A percentile compares a stretch with the other conserved stretches of the same genome.
Evolutionary conservation across 306 rosid species (phyloP).

Genomic region (Acacia acuminata): DNA sequence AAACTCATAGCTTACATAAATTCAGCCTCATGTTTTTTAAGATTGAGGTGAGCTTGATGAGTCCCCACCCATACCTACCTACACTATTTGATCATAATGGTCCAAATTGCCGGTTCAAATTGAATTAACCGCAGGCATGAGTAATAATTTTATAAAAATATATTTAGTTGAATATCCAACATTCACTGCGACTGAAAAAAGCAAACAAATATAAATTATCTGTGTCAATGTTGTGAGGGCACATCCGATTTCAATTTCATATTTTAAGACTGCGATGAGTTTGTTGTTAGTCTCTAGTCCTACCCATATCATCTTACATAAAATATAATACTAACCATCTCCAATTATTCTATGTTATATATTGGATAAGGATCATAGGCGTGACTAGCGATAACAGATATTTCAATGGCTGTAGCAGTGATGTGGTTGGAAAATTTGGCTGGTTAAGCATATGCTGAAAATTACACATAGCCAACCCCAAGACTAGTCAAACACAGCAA

Average conservation of each 20-base stretch:
- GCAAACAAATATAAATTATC: neutral
- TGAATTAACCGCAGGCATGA: neutral
- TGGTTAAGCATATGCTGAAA: slow-evolving; percentile 14
- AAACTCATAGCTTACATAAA: neutral
- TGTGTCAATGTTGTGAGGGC: neutral
- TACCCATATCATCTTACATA: neutral
- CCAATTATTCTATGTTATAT: neutral
- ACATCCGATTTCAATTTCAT: neutral
- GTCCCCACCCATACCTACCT: neutral
- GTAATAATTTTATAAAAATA: neutral
- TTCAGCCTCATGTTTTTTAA: neutral
- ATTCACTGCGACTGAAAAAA: neutral
- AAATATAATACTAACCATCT: neutral
- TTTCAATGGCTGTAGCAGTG: slow-evolving; percentile 24
- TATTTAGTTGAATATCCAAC: neutral
- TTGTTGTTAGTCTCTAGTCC: neutral
- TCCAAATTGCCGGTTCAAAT: neutral
- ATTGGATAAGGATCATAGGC: slow-evolving; percentile 16
- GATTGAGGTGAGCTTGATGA: neutral
- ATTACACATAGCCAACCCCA: neutral
- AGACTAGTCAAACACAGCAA: slow-evolving; percentile 34
- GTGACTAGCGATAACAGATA: neutral
- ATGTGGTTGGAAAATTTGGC: slow-evolving; percentile 39
- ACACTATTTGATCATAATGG: neutral
- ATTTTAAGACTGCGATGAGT: neutral